Conservation (phyloP, 106 monocot genomes). For the Amphibolis antarctica region DNA sequence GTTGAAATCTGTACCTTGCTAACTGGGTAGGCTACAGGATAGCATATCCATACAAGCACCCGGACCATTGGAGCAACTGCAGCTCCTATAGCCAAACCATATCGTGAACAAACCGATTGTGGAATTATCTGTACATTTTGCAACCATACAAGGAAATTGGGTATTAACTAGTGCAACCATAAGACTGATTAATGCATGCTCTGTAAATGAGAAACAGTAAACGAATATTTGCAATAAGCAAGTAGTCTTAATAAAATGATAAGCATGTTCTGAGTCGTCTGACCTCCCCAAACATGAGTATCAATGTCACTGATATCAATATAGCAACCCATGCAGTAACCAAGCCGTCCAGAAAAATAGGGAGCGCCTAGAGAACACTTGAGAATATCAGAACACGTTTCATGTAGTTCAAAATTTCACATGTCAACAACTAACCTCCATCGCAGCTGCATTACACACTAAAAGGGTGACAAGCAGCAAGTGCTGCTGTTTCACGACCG, state of each 20-base stretch:
- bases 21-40: constrained; percentile 88
- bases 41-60: constrained; percentile 81
- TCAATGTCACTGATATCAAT: constrained; percentile 86
- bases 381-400: neutral
- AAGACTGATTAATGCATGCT: neutral
- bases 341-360: constrained; percentile 87
- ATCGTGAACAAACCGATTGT: constrained; percentile 72
- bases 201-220: neutral
- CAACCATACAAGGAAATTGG: neutral
- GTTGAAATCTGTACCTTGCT: constrained; percentile 68
- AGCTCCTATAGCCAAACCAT: constrained; percentile 92
- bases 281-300: constrained; percentile 95
- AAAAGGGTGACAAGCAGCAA: constrained; percentile 88
- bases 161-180: too few relatives aligned
- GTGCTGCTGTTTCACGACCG: constrained; percentile 80
- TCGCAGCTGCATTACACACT: constrained; percentile 85
- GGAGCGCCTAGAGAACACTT: constrained; percentile 51
- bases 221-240: neutral
- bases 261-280: constrained; percentile 7
- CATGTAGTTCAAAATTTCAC: neutral
- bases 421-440: constrained; percentile 57
- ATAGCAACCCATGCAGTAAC: constrained; percentile 89
- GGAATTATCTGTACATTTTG: constrained; percentile 73
- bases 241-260: neutral
- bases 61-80: constrained; percentile 66